Evolutionary conservation across 1,284 basidiomycete genomes (phyloP).

Genomic region (Inonotus hispidus): DNA sequence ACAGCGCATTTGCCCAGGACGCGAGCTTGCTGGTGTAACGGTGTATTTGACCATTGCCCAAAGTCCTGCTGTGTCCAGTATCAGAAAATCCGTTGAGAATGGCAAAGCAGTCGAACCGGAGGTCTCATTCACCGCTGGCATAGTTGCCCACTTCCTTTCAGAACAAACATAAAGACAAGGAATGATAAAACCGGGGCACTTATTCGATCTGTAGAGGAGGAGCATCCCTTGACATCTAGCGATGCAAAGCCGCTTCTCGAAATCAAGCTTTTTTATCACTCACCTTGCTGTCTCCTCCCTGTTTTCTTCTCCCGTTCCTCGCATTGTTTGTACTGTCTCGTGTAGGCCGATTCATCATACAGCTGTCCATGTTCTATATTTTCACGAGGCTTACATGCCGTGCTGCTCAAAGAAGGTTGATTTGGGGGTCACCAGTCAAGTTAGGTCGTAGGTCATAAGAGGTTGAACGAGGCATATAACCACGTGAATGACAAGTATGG

Average conservation of each 20-base stretch:
- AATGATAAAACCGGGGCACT: background rate
- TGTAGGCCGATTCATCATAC: too few relatives aligned
- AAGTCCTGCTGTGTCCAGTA: constrained; percentile 17
- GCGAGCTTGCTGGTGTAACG: constrained; percentile 16
- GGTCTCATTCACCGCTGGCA: background rate
- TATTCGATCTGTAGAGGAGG: constrained; percentile 5
- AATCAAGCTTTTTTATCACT: background rate
- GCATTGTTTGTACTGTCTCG: too few relatives aligned
- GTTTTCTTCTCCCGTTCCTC: too few relatives aligned
- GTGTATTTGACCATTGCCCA: constrained; percentile 18
- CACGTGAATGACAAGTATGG: too few relatives aligned
- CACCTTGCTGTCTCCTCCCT: too few relatives aligned
- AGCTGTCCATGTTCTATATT: too few relatives aligned
- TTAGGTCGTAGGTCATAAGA: too few relatives aligned
- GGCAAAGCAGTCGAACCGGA: background rate
- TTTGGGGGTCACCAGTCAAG: too few relatives aligned
- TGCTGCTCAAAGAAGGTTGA: too few relatives aligned
- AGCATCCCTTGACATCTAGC: constrained; percentile 5
- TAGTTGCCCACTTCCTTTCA: constrained; percentile 8
- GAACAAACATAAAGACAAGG: background rate
- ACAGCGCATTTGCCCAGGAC: constrained; percentile 16
- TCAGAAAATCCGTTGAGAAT: constrained; percentile 6
- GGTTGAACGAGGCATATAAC: too few relatives aligned
- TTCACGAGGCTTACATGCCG: too few relatives aligned
- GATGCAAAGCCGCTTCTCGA: background rate